Percentiles rank a stretch among this genome's conserved stretches.
phyloP scores from a whole-genome alignment of 1,139 yeast species.

The Geotrichum cucujoidarum region DNA sequence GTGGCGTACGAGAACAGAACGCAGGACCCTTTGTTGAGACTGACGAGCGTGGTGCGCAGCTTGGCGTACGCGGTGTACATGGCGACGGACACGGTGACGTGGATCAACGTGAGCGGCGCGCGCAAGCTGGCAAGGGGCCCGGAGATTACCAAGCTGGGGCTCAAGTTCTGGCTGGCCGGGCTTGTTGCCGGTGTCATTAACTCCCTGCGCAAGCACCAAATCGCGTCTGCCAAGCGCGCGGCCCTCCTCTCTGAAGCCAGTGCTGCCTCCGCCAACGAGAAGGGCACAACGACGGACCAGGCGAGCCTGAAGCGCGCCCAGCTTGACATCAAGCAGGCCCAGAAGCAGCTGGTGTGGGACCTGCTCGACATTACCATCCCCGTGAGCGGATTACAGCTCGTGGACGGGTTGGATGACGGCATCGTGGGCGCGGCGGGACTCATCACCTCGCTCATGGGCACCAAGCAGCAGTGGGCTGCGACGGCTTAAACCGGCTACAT shows the following conservation, averaged over 20 bases:
- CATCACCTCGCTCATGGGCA: constrained; percentile 72
- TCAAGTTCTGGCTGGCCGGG: constrained; percentile 76
- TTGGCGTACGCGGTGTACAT: constrained; percentile 72
- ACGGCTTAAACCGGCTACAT: constrained; percentile 15
- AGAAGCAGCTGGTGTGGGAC: constrained; percentile 74
- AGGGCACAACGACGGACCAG: constrained; percentile 36
- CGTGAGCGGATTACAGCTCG: constrained; percentile 57
- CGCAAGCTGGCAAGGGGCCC: constrained; percentile 35
- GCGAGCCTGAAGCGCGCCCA: constrained; percentile 39
- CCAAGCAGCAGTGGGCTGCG: constrained; percentile 62
- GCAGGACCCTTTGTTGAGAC: constrained; percentile 56
- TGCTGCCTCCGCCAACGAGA: constrained; percentile 39
- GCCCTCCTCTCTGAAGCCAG: constrained; percentile 33
- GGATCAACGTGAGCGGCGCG: constrained; percentile 49
- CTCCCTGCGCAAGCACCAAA: constrained; percentile 47
- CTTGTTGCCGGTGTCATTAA: constrained; percentile 58
- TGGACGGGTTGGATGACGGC: constrained; percentile 68
- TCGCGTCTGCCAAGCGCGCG: constrained; percentile 37
- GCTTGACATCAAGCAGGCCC: constrained; percentile 43
- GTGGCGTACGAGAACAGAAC: constrained; percentile 68
- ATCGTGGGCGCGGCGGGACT: constrained; percentile 82
- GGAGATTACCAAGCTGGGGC: constrained; percentile 30
- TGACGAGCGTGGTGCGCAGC: constrained; percentile 60
- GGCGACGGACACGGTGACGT: constrained; percentile 64
- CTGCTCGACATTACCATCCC: constrained; percentile 73